Base-by-base conservation (phyloP, 2,329 filamentous ascomycete genomes). In the Leptographium lundbergii region DNA sequence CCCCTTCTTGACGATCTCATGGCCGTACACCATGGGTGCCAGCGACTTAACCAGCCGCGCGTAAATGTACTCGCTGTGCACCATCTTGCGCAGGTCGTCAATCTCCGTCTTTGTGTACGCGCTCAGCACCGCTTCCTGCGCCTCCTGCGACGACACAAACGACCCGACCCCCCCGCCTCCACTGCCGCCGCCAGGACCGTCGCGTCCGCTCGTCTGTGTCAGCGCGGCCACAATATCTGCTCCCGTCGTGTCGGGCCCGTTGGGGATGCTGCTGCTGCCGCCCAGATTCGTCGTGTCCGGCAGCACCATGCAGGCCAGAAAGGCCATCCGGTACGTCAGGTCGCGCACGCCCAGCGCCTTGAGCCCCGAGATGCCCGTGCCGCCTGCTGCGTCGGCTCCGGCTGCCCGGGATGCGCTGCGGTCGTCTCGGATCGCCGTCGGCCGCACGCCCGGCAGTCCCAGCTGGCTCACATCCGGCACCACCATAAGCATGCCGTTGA, bases 1-100 rank as follows among this genome's bases (percentile, higher is more conserved):
- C 34, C 94, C 94, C 73, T 99, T 99, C 76, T 99, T 99, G 68
- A 99, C 92, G 60, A 96, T 90, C 62, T 94, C 90, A 69, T 99
- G 94, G 17, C 94, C 94, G 67, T 96, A 99, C 4, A 99, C 91
- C 80, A 92, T 99, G 1, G 94, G 94, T 1, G 94, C 94, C 54
- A 99, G 85, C 0, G 91, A 96, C 67, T 95, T 89, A 42, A 99
- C 91, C 11, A 99, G 77, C 29, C 91, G 85, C 66, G 89, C 86
- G 75, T 96, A 99, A 65, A 97, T 96, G 70, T 96, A 91, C 63
- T 95, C 90, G 59, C 87, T 90, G 72, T 97, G 92, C 29, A 99
- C 94, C 86, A 99, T 94, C 59, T 84, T 79, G 72, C 91, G 87
- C 64, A 99, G 77, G 67, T 99, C 92, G 48, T 95, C 86, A 60